Conservation (phyloP, 768 basidiomycete species). For the Mycena vitilis region DNA sequence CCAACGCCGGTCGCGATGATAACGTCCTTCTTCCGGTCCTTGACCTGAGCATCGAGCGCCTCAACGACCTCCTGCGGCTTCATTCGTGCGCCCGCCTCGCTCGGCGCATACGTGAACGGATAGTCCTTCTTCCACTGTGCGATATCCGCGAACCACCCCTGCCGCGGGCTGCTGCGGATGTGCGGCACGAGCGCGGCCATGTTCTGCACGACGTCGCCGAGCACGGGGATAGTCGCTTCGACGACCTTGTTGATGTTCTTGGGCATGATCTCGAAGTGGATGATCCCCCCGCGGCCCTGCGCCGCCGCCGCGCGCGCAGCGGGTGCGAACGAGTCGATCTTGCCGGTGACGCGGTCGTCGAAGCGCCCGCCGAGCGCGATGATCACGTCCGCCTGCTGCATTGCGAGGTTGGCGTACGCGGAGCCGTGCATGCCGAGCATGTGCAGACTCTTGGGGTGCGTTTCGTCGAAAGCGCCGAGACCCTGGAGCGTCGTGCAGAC, state of each 20-base stretch:
- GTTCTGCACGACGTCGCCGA: conserved; percentile 93
- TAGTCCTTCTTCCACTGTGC: conserved; percentile 86
- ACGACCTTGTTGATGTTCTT: conserved; percentile 99
- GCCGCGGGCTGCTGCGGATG: conserved; percentile 72
- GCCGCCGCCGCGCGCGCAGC: conserved; percentile 88
- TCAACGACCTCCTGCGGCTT: conserved; percentile 98
- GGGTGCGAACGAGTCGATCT: conserved; percentile 89
- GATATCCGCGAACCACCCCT: conserved; percentile 88
- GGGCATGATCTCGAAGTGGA: conserved; percentile 98
- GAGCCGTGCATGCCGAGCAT: conserved; percentile 99
- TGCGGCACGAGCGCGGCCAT: conserved; percentile 84
- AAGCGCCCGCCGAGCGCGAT: conserved; percentile 97
- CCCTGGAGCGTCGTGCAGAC: conserved; percentile 98
- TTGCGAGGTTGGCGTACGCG: conserved; percentile 97
- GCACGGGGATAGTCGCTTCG: conserved; percentile 91
- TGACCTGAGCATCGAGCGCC: conserved; percentile 87
- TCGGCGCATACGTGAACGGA: conserved; percentile 89
- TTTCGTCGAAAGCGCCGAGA: conserved; percentile 95
- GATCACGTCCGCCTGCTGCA: conserved; percentile 97
- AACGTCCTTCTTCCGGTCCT: conserved; percentile 85
- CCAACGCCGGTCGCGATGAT: conserved; percentile 95
- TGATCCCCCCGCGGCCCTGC: conserved; percentile 92
- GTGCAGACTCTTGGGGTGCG: conserved; percentile 85
- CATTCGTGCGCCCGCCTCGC: conserved; percentile 71
- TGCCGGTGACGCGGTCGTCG: conserved; percentile 98